Percentiles rank a stretch among this genome's conserved stretches.
Conservation (phyloP, 305 asterid genomes). For the Fraxinus xanthoxyloides region DNA sequence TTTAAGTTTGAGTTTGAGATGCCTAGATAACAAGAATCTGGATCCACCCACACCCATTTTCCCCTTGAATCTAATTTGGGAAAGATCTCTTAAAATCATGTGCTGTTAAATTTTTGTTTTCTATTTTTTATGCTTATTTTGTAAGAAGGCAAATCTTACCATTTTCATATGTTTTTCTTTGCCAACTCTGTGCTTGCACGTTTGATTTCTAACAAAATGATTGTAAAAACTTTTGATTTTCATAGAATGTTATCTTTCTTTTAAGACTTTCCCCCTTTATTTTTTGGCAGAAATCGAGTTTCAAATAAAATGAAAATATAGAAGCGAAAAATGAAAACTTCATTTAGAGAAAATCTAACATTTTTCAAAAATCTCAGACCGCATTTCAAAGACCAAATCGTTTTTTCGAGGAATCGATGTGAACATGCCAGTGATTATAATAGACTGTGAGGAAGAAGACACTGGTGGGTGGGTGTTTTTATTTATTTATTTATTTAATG, state of each 20-base stretch:
- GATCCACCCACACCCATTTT: constrained; percentile 24
- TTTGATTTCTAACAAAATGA: neutral
- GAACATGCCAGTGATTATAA: constrained; percentile 44
- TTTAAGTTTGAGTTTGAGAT: constrained; percentile 53
- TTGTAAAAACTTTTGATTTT: neutral
- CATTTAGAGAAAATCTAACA: neutral
- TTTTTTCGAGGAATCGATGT: constrained; percentile 50
- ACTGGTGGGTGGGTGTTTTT: too few relatives aligned
- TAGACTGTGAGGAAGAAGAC: constrained; percentile 56
- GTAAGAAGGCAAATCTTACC: neutral
- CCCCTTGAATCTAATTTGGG: constrained; percentile 39
- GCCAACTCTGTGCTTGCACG: constrained; percentile 11
- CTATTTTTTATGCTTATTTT: neutral
- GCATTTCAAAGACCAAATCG: constrained; percentile 40
- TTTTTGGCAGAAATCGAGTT: neutral
- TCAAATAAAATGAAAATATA: neutral
- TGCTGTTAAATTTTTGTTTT: constrained; percentile 34
- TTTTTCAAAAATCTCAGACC: constrained; percentile 33
- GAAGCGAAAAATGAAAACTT: neutral
- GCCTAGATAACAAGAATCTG: constrained; percentile 30
- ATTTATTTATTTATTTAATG: too few relatives aligned
- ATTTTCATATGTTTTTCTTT: neutral
- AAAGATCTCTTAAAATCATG: constrained; percentile 35
- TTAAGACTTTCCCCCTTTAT: neutral
- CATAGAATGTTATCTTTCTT: neutral